These are phyloP conservation scores for Crithidia fasciculata DNA, from an alignment of 208 protist species.

Conservation along the genomic window DNA sequence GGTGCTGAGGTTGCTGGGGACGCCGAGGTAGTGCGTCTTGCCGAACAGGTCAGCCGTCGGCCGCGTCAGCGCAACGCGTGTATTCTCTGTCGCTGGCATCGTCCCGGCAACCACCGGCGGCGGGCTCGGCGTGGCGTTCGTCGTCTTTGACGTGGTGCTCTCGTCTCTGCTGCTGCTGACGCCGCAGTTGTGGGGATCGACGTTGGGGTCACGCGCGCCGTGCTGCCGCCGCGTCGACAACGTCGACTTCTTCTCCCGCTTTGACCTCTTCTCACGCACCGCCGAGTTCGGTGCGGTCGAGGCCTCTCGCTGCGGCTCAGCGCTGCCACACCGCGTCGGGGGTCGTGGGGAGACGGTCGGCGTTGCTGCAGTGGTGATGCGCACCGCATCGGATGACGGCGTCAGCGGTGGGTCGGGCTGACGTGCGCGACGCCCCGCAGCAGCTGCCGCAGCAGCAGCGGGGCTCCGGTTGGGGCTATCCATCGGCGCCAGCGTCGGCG, in stretches of 20 bases:
- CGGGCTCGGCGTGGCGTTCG: conserved; percentile 1
- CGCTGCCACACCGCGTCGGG: not conserved
- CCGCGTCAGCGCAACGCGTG: not conserved
- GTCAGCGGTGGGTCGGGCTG: not conserved
- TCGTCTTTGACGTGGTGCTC: not conserved
- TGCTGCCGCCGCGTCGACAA: conserved; percentile 3
- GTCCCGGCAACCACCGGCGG: not conserved
- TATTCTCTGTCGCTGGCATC: not conserved
- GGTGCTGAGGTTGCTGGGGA: conserved; percentile 4
- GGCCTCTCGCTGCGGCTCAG: conserved; percentile 11
- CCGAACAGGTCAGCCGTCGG: not conserved
- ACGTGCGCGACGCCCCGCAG: not conserved
- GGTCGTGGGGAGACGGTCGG: not conserved
- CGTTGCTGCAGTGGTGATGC: not conserved
- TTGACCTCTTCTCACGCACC: conserved; percentile 14
- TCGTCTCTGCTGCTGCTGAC: not conserved
- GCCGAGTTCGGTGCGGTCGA: not conserved
- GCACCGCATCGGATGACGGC: not conserved
- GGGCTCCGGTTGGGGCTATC: not conserved
- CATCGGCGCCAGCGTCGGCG: conserved; percentile 2
- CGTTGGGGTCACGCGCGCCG: not conserved
- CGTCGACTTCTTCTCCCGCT: conserved; percentile 5
- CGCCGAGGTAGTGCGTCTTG: not conserved
- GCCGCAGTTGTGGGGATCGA: not conserved
- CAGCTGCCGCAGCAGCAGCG: not conserved